Percentiles rank a stretch among this genome's conserved stretches.
These are phyloP conservation scores for Huntiella moniliformis DNA, from an alignment of 2,329 filamentous ascomycete species.

Conservation along the genomic window DNA sequence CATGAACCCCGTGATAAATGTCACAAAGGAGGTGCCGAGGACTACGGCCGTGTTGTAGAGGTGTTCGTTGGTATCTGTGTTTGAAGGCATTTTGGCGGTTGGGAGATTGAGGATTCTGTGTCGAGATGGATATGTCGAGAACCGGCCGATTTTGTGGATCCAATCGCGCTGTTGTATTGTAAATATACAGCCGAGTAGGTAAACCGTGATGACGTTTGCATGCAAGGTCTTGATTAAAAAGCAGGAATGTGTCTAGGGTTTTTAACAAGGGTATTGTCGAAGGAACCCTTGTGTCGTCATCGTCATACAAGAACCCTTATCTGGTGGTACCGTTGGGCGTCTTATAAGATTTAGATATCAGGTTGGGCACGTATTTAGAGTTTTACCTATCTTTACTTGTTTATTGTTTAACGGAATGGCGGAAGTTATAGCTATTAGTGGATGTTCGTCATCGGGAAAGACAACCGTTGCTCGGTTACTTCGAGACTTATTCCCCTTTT, in stretches of 20 bases:
- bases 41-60: conserved; percentile 36
- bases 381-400: neutral
- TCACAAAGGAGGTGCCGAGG: conserved; percentile 54
- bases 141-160: neutral
- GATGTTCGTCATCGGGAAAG: conserved; percentile 84
- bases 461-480: conserved; percentile 79
- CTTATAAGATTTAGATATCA: neutral
- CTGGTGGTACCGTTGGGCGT: neutral
- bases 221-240: no score
- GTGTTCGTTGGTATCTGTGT: conserved; percentile 19
- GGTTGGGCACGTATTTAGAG: no score
- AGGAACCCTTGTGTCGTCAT: no score
- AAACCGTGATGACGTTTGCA: no score
- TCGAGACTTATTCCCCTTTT: conserved; percentile 57
- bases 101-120: neutral
- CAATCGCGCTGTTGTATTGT: neutral
- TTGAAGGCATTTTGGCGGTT: neutral
- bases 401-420: conserved; percentile 22
- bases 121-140: neutral
- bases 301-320: no score
- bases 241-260: no score
- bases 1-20: conserved; percentile 60
- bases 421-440: conserved; percentile 64
- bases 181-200: neutral
- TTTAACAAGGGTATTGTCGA: no score